These are phyloP conservation scores for Trametes elegans DNA, from an alignment of 768 basidiomycete genomes.

Conservation along the genomic window DNA sequence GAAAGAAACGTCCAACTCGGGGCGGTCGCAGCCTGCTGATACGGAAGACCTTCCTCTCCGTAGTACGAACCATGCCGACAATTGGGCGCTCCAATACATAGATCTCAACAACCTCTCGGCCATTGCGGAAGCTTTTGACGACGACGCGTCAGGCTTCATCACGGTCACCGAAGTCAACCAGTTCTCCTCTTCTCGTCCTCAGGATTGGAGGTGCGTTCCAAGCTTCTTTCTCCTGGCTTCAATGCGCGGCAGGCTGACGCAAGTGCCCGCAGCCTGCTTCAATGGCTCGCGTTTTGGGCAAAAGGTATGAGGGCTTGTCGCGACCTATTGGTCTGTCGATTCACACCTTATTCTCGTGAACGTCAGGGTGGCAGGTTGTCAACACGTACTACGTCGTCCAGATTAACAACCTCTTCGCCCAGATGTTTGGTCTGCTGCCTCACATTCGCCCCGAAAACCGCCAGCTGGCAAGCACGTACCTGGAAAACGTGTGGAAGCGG, in stretches of 20 bases:
- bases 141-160: conserved; percentile 38
- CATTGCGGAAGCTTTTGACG: conserved; percentile 39
- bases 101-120: conserved; percentile 32
- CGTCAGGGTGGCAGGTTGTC: background rate
- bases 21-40: no score
- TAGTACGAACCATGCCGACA: conserved; percentile 22
- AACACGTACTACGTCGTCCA: background rate
- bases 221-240: no score
- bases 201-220: conserved; percentile 34
- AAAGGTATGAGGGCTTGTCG: no score
- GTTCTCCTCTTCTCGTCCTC: conserved; percentile 30
- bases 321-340: no score
- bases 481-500: background rate
- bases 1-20: no score
- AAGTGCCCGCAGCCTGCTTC: conserved; percentile 29
- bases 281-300: conserved; percentile 37
- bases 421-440: background rate
- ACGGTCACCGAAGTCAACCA: conserved; percentile 35
- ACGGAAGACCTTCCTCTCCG: no score
- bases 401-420: background rate
- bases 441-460: background rate
- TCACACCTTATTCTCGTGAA: no score
- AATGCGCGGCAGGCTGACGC: no score
- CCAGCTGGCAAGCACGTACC: background rate
- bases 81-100: conserved; percentile 37